phyloP scores from a whole-genome alignment of 2,329 filamentous ascomycete species.

The Trichoderma sp. region DNA sequence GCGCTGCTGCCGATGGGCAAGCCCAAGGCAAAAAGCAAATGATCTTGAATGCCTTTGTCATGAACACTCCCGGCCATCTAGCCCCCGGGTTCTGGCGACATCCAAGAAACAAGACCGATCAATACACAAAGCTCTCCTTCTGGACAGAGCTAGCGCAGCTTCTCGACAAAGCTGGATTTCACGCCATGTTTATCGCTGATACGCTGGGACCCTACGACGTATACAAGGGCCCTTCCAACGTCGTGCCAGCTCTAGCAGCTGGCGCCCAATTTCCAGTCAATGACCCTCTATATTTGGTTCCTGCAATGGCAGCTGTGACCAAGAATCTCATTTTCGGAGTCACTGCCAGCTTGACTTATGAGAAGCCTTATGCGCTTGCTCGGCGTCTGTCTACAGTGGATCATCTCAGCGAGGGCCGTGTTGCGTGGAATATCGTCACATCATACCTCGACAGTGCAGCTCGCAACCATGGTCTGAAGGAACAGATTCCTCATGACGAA shows the following conservation, averaged over 20 bases:
- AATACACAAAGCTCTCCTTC: constrained; percentile 58
- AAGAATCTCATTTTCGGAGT: constrained; percentile 65
- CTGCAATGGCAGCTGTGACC: constrained; percentile 67
- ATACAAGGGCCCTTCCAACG: constrained; percentile 59
- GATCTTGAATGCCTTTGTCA: constrained; percentile 19
- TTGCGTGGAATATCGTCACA: constrained; percentile 70
- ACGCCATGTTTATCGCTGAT: constrained; percentile 66
- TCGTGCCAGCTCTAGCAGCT: constrained; percentile 54
- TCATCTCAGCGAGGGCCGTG: constrained; percentile 60
- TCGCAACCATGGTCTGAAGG: constrained; percentile 13
- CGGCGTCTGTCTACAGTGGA: constrained; percentile 64
- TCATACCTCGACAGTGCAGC: constrained; percentile 19
- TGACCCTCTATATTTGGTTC: constrained; percentile 60
- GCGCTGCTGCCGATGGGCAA: not conserved
- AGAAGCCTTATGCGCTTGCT: constrained; percentile 62
- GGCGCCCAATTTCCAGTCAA: constrained; percentile 67
- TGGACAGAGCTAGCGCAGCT: constrained; percentile 66
- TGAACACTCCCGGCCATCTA: constrained; percentile 15
- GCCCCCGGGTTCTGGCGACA: constrained; percentile 19
- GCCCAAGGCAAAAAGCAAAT: constrained; percentile 17
- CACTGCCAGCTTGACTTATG: constrained; percentile 63
- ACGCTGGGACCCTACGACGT: constrained; percentile 66
- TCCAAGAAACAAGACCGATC: constrained; percentile 49
- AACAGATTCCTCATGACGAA: constrained; percentile 21
- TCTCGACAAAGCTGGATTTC: constrained; percentile 62